A percentile compares a stretch with the other conserved stretches of the same genome.
Conservation (phyloP, 495 filamentous ascomycete species). For the Talaromyces adpressus region DNA sequence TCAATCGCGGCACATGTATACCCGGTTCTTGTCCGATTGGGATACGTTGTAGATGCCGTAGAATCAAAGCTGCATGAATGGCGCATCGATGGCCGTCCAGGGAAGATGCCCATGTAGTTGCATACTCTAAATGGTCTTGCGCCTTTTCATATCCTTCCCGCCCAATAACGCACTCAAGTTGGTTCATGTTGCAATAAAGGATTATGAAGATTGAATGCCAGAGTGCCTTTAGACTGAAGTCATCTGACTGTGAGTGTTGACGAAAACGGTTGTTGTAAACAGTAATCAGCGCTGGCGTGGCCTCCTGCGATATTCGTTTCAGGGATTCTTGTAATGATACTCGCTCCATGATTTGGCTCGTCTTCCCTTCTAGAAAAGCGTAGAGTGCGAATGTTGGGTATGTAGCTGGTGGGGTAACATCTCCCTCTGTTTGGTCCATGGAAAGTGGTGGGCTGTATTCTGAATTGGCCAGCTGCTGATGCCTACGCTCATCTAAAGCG, state of each 20-base stretch:
- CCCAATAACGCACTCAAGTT: slow-evolving; percentile 23
- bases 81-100: slow-evolving; percentile 13
- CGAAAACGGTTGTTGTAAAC: slow-evolving; percentile 12
- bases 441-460: not conserved
- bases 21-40: slow-evolving; percentile 14
- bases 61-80: slow-evolving; percentile 15
- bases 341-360: slow-evolving; percentile 15
- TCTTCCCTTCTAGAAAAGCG: slow-evolving; percentile 18
- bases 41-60: slow-evolving; percentile 12
- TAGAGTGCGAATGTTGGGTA: slow-evolving; percentile 18
- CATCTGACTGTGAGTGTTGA: slow-evolving; percentile 10
- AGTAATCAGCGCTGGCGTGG: slow-evolving; percentile 8
- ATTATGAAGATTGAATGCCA: slow-evolving; percentile 31
- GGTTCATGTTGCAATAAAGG: slow-evolving; percentile 24
- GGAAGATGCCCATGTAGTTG: slow-evolving; percentile 14
- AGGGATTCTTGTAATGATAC: slow-evolving; percentile 12
- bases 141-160: slow-evolving; percentile 15
- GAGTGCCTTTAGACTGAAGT: slow-evolving; percentile 24
- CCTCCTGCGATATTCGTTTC: not conserved
- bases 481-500: slow-evolving; percentile 6
- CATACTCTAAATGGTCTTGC: not conserved
- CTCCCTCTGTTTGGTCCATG: too few species aligned
- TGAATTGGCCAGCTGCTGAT: not conserved
- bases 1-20: slow-evolving; percentile 14
- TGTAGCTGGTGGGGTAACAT: not conserved